These are phyloP conservation scores for Diaporthe batatas DNA, from an alignment of 2,329 filamentous ascomycete genomes.

Conservation along the genomic window DNA sequence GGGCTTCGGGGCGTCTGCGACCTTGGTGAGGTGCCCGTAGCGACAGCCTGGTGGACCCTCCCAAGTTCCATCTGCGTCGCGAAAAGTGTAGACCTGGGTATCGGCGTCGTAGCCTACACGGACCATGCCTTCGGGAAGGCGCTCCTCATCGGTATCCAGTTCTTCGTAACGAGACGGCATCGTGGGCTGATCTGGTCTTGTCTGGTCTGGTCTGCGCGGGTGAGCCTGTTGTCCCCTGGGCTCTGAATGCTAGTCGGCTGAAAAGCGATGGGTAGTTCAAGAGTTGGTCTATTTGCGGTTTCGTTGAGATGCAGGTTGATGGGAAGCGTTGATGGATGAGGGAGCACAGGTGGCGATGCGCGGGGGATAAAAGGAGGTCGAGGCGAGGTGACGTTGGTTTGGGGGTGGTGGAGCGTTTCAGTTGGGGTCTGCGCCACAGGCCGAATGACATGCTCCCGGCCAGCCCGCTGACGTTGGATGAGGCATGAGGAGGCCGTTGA, in stretches of 20 bases:
- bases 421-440: conserved; percentile 29
- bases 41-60: conserved; percentile 60
- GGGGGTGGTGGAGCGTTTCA: conserved; percentile 30
- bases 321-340: conserved; percentile 4
- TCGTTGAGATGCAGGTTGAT: conserved; percentile 12
- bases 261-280: neutral
- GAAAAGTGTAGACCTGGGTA: conserved; percentile 61
- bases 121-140: conserved; percentile 62
- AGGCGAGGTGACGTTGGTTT: conserved; percentile 15
- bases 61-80: conserved; percentile 58
- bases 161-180: conserved; percentile 44
- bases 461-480: conserved; percentile 1
- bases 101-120: conserved; percentile 66
- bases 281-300: neutral
- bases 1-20: conserved; percentile 49
- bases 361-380: conserved; percentile 13
- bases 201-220: neutral
- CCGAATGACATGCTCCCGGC: neutral
- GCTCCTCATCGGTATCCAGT: conserved; percentile 55
- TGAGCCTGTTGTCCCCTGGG: neutral
- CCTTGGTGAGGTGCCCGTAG: conserved; percentile 60
- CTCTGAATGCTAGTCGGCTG: neutral
- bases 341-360: neutral
- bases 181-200: neutral
- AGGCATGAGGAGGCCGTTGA: conserved; percentile 11